These are phyloP conservation scores for Talaromyces sp. DNA, from an alignment of 2,329 filamentous ascomycete species.

Conservation along the genomic window DNA sequence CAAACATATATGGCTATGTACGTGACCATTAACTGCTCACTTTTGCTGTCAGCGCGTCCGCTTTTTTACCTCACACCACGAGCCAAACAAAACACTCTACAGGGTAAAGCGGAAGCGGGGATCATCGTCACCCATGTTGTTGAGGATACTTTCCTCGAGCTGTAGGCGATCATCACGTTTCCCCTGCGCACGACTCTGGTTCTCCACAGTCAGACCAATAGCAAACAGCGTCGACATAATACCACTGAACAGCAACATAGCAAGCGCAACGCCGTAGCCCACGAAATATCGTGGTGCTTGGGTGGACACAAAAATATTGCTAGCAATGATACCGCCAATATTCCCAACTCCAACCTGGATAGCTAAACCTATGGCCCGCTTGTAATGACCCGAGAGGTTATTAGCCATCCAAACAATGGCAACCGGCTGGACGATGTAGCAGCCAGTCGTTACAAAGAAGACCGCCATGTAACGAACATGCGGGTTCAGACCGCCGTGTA, in stretches of 20 bases:
- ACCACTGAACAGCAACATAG: conserved; percentile 31
- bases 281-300: conserved; percentile 39
- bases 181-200: conserved; percentile 31
- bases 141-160: conserved; percentile 15
- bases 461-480: conserved; percentile 31
- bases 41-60: background rate
- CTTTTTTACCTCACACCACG: background rate
- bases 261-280: conserved; percentile 37
- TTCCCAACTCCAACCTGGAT: conserved; percentile 53
- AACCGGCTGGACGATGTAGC: conserved; percentile 35
- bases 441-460: conserved; percentile 28
- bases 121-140: conserved; percentile 36
- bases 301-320: conserved; percentile 42
- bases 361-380: conserved; percentile 29
- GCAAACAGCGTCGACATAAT: conserved; percentile 29
- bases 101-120: conserved; percentile 37
- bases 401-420: conserved; percentile 26
- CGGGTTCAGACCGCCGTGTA: conserved; percentile 19
- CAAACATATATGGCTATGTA: background rate
- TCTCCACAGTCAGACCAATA: conserved; percentile 29
- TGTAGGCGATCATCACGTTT: conserved; percentile 28
- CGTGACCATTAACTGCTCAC: background rate
- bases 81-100: background rate
- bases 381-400: conserved; percentile 40
- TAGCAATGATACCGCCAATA: conserved; percentile 65